Conservation (phyloP, 805 yeast species). For the Wickerhamiella domercqiae region DNA sequence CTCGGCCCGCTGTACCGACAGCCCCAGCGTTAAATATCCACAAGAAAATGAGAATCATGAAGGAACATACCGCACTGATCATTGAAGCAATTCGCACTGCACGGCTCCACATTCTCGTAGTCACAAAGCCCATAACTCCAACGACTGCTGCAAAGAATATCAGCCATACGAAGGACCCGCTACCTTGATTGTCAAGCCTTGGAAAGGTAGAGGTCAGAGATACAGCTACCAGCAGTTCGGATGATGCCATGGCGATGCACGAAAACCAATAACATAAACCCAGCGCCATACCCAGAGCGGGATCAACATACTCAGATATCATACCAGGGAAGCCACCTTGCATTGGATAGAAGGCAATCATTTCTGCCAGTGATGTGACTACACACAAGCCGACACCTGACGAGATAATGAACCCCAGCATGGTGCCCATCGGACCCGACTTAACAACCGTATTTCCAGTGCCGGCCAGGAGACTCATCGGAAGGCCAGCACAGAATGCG, state of each 20-base stretch:
- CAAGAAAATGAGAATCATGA: slow-evolving; percentile 37
- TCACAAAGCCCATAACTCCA: slow-evolving; percentile 2
- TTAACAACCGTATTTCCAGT: slow-evolving; percentile 4
- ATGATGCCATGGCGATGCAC: slow-evolving; percentile 38
- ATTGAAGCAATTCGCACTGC: slow-evolving; percentile 5
- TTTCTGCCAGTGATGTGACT: slow-evolving; percentile 28
- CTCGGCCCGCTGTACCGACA: slow-evolving; percentile 28
- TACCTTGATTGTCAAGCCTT: slow-evolving; percentile 29
- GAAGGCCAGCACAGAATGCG: slow-evolving; percentile 9
- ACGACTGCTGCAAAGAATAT: slow-evolving; percentile 8
- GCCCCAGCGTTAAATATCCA: slow-evolving; percentile 49
- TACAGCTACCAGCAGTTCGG: slow-evolving; percentile 62
- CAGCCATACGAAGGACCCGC: slow-evolving; percentile 9
- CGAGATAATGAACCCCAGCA: slow-evolving; percentile 9
- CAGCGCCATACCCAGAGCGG: slow-evolving; percentile 41
- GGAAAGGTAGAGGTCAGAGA: slow-evolving; percentile 55
- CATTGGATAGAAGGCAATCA: slow-evolving; percentile 37
- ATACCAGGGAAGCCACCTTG: slow-evolving; percentile 51
- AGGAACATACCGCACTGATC: slow-evolving; percentile 2
- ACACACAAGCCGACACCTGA: slow-evolving; percentile 4
- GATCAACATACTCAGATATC: slow-evolving; percentile 42
- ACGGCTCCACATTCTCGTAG: slow-evolving; percentile 5
- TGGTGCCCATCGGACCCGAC: slow-evolving; percentile 13
- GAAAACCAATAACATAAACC: slow-evolving; percentile 33
- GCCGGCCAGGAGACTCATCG: slow-evolving; percentile 7